phyloP scores from a whole-genome alignment of 768 basidiomycete species.

The Lactarius psammicola region DNA sequence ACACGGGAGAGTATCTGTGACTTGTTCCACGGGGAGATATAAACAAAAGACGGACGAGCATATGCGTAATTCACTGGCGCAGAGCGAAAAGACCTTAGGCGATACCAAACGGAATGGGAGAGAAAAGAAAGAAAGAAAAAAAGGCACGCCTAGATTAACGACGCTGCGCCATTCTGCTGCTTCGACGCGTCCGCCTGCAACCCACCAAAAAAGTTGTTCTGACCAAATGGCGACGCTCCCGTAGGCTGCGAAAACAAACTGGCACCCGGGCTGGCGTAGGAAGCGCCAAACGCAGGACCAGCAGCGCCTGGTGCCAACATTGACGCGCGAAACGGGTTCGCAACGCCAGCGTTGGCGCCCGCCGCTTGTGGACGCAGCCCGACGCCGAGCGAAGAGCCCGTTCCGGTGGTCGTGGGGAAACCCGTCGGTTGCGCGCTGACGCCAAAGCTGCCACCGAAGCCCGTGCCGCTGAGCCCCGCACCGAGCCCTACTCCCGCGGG shows the following conservation, averaged over 20 bases:
- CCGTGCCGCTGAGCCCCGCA: neutral
- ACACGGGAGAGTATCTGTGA: too few relatives aligned
- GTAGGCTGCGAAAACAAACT: slow-evolving; percentile 27
- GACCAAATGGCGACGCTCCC: slow-evolving; percentile 29
- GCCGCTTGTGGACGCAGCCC: slow-evolving; percentile 44
- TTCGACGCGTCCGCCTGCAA: slow-evolving; percentile 30
- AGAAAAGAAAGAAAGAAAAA: too few relatives aligned
- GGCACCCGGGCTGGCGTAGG: slow-evolving; percentile 14
- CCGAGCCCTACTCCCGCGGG: slow-evolving; percentile 12
- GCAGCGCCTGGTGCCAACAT: slow-evolving; percentile 33
- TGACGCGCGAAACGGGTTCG: slow-evolving; percentile 46
- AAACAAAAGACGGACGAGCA: neutral
- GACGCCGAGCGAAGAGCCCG: slow-evolving; percentile 29
- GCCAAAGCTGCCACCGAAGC: slow-evolving; percentile 13
- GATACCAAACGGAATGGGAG: neutral
- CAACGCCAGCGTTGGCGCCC: slow-evolving; percentile 36
- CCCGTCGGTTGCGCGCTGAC: slow-evolving; percentile 29
- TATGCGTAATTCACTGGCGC: neutral
- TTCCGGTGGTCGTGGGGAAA: slow-evolving; percentile 8
- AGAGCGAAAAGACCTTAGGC: too few relatives aligned
- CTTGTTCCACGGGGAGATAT: neutral
- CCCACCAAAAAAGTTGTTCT: slow-evolving; percentile 26
- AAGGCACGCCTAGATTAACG: slow-evolving; percentile 45
- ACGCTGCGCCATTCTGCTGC: slow-evolving; percentile 43
- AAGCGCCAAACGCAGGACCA: slow-evolving; percentile 27